Evolutionary conservation across 2,329 filamentous ascomycete genomes (phyloP).

Genomic region (Talaromyces sp.): DNA sequence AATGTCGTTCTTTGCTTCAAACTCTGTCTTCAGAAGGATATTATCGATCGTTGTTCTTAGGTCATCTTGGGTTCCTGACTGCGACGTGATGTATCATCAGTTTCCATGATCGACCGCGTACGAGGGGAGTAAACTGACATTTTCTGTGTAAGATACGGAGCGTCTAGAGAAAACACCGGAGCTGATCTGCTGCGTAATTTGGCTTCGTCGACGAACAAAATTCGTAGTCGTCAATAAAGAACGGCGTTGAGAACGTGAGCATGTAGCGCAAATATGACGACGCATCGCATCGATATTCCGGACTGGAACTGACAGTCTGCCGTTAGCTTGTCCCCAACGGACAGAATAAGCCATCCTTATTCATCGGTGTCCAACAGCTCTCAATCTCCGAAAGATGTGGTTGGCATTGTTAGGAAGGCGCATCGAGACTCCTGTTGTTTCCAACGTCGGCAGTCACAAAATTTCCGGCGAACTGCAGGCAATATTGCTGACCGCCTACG

Average conservation of each 20-base stretch:
- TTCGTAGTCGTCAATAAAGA: slow-evolving; percentile 7
- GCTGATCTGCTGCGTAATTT: not conserved
- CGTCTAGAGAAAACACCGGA: not conserved
- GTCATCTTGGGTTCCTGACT: not conserved
- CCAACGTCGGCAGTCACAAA: not conserved
- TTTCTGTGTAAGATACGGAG: not conserved
- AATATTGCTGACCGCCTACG: not conserved
- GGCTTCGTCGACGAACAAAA: not conserved
- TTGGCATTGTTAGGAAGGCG: not conserved
- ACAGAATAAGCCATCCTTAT: slow-evolving; percentile 5
- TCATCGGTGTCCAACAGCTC: not conserved
- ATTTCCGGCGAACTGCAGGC: slow-evolving; percentile 12
- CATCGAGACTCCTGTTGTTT: not conserved
- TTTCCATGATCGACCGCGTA: not conserved
- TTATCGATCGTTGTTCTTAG: slow-evolving; percentile 22
- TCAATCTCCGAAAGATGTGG: not conserved
- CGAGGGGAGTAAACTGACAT: not conserved
- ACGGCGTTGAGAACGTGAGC: slow-evolving; percentile 15
- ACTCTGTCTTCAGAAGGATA: slow-evolving; percentile 29
- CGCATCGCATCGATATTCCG: slow-evolving; percentile 1
- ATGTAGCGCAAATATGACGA: slow-evolving; percentile 15
- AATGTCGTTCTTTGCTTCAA: slow-evolving; percentile 35
- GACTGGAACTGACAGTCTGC: not conserved
- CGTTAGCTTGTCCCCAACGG: not conserved
- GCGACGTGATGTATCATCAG: not conserved